A percentile compares a stretch with the other conserved stretches of the same genome.
phyloP scores from a whole-genome alignment of 306 rosid genomes.

The Lupinus albus region DNA sequence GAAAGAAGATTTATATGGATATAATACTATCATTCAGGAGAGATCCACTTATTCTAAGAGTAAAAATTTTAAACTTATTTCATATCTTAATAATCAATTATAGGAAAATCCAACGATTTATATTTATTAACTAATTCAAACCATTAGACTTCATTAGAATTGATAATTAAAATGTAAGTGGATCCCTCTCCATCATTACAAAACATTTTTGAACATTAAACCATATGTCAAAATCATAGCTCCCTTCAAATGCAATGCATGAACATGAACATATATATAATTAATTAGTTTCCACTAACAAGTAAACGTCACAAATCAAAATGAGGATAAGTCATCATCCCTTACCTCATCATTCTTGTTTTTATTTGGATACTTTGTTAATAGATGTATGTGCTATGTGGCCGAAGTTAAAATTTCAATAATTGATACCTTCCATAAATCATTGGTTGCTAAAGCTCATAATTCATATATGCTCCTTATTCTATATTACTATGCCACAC shows the following conservation, averaged over 20 bases:
- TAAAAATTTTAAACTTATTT: too few relatives aligned
- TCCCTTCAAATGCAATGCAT: neutral
- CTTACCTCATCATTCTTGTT: neutral
- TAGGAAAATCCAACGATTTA: too few relatives aligned
- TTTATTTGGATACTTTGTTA: neutral
- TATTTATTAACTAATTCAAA: too few relatives aligned
- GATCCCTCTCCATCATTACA: too few relatives aligned
- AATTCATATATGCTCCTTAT: too few relatives aligned
- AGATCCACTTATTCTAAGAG: too few relatives aligned
- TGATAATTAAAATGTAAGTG: too few relatives aligned
- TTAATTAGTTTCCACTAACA: neutral
- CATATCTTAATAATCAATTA: too few relatives aligned
- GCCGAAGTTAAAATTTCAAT: neutral
- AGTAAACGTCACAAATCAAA: neutral
- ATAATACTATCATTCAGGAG: too few relatives aligned
- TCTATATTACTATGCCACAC: too few relatives aligned
- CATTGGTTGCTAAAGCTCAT: too few relatives aligned
- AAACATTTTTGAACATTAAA: neutral
- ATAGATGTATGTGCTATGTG: neutral
- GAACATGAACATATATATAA: neutral
- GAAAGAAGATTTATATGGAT: neutral
- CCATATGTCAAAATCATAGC: neutral
- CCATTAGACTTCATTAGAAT: too few relatives aligned
- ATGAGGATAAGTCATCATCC: neutral
- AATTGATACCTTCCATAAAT: neutral